Base-by-base conservation (phyloP, 192 early-diverging fungal genomes). In the Irineochytrium annulatum region DNA sequence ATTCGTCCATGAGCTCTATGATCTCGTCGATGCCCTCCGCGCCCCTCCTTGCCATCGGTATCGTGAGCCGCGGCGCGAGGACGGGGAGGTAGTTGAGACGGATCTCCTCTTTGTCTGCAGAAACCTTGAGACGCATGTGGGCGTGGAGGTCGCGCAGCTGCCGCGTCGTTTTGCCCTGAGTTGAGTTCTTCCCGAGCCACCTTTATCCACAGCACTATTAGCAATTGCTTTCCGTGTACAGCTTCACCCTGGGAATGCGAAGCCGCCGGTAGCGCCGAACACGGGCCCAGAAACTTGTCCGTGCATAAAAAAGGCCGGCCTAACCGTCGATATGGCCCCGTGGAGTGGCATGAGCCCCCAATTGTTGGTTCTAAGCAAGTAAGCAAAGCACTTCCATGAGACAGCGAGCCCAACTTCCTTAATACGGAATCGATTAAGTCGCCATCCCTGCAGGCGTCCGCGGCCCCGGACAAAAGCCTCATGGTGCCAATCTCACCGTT, bases 341-440 rank as follows among this genome's bases (percentile, higher is more conserved):
- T 96, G 92, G 20, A 89, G 75, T 27, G 91, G 92, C 87, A 98
- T 86, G 32, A 99, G 74, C 5, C 85, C 81, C 91, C 93, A 99
- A 54, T 94, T 86, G 62, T 95, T 89, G 20, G 83, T 78, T 37
- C 90, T 91, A 19, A 34, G 43, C 24, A 17, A 8, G 31, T 3
- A 32, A 17, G 4, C 37, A 34, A 29, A 27, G 32, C 17, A 52
- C n/a, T 20, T 19, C 27, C 20, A 31, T 31, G n/a, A 63, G 30
- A 69, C 32, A 28, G 52, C 34, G 34, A 44, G 33, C 32, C 43
- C 26, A 32, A 61, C 55, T 55, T 62, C 33, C 68, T 55, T 71
- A 66, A 80, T 72, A 83, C 82, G 67, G 41, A 82, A 37, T 91
- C 92, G 13, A 97, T 81, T 2, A 92, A 43, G 62, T 95, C 94